These are phyloP conservation scores for Aspergillus olivimuriae DNA, from an alignment of 495 filamentous ascomycete genomes.

Conservation along the genomic window DNA sequence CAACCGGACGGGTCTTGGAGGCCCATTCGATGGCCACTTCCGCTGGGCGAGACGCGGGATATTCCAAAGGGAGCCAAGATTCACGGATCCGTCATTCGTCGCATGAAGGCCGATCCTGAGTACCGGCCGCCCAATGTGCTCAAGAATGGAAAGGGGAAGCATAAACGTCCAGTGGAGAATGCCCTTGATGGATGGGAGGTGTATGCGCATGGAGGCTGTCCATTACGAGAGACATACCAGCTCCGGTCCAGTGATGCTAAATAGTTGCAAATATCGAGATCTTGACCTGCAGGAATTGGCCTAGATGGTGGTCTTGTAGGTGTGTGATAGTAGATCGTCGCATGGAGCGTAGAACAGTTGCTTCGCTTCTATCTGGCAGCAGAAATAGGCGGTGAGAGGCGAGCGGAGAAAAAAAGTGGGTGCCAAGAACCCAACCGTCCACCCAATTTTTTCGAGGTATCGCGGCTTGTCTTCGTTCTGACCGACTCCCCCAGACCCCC, in stretches of 20 bases:
- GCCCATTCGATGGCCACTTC: constrained; percentile 16
- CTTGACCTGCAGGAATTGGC: too few species aligned
- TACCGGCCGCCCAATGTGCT: constrained; percentile 68
- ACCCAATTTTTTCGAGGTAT: constrained; percentile 35
- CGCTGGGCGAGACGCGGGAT: constrained; percentile 12
- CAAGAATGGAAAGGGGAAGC: constrained; percentile 45
- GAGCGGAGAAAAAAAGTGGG: constrained; percentile 28
- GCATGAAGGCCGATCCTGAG: constrained; percentile 50
- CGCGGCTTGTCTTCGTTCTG: constrained; percentile 13
- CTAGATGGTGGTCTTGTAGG: too few species aligned
- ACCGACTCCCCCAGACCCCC: constrained; percentile 10
- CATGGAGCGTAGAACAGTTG: too few species aligned
- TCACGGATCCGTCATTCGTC: constrained; percentile 48
- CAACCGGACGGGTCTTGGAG: constrained; percentile 29
- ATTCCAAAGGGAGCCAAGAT: constrained; percentile 14
- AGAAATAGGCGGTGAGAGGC: constrained; percentile 28
- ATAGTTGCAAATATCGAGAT: too few species aligned
- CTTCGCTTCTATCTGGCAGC: too few species aligned
- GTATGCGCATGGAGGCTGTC: constrained; percentile 46
- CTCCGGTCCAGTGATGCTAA: constrained; percentile 35
- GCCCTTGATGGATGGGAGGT: constrained; percentile 61
- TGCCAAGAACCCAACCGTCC: constrained; percentile 38
- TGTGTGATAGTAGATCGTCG: too few species aligned
- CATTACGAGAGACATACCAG: constrained; percentile 44
- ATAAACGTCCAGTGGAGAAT: constrained; percentile 50